Evolutionary conservation across 208 protist species (phyloP).

Genomic region (Kentomonas sorsogonicus): DNA sequence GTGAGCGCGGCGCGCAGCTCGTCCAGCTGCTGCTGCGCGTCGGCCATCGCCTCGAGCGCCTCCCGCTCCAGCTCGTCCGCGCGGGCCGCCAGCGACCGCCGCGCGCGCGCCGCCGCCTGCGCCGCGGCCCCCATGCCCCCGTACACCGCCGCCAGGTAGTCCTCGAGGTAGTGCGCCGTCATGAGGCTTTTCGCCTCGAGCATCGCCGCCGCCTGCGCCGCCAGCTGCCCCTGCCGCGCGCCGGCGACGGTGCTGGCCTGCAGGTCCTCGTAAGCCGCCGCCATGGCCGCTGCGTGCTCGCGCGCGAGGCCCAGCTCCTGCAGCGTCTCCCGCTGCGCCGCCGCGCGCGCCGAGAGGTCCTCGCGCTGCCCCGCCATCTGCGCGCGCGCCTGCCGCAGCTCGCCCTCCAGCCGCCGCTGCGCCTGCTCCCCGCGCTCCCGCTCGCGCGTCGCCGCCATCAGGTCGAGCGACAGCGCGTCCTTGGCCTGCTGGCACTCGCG

Average conservation of each 20-base stretch:
- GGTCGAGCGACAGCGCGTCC: constrained; percentile 37
- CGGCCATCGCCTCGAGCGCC: constrained; percentile 52
- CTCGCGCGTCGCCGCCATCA: constrained; percentile 26
- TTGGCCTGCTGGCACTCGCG: constrained; percentile 32
- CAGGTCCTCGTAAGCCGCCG: constrained; percentile 31
- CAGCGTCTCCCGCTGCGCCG: constrained; percentile 31
- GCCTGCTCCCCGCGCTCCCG: constrained; percentile 44
- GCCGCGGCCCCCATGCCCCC: constrained; percentile 23
- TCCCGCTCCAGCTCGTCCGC: constrained; percentile 50
- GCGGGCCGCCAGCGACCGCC: constrained; percentile 32
- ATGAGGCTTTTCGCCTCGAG: constrained; percentile 49
- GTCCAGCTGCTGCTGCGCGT: constrained; percentile 41
- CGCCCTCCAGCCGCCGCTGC: constrained; percentile 32
- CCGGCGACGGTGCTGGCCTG: constrained; percentile 17
- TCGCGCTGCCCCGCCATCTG: constrained; percentile 38
- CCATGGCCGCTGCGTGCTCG: constrained; percentile 30
- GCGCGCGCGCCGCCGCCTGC: constrained; percentile 27
- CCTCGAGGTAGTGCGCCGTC: constrained; percentile 31
- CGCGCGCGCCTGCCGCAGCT: constrained; percentile 29
- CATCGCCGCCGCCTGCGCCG: constrained; percentile 33
- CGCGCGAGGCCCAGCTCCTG: constrained; percentile 43
- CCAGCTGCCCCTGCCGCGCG: constrained; percentile 9
- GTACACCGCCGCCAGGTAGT: constrained; percentile 27
- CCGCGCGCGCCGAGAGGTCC: constrained; percentile 42
- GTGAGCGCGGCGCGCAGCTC: constrained; percentile 37